A percentile compares a stretch with the other conserved stretches of the same genome.
Evolutionary conservation across 805 yeast species (phyloP).

Genomic region (Wickerhamiella azymoides): DNA sequence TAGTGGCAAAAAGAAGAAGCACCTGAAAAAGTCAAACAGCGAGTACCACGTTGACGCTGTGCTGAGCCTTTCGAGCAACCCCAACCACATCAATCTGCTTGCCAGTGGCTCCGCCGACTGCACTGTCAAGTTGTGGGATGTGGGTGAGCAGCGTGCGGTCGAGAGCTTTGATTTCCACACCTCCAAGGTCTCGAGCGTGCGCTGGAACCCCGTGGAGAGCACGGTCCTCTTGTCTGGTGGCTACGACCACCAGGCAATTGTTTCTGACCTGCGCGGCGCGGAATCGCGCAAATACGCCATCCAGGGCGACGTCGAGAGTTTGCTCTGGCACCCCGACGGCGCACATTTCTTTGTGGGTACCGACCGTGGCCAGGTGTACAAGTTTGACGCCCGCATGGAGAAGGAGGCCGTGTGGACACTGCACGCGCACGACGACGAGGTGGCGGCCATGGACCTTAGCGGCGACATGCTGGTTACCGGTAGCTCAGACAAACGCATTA

Average conservation of each 20-base stretch:
- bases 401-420: conserved; percentile 77
- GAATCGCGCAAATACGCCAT: conserved; percentile 38
- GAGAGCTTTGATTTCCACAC: conserved; percentile 66
- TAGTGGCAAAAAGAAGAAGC: conserved; percentile 33
- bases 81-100: conserved; percentile 63
- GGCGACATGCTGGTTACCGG: conserved; percentile 71
- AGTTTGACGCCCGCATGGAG: conserved; percentile 67
- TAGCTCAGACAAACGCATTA: conserved; percentile 75
- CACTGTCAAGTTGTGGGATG: conserved; percentile 92
- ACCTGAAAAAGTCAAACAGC: conserved; percentile 39
- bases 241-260: conserved; percentile 60
- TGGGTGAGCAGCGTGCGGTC: conserved; percentile 58
- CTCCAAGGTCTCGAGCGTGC: conserved; percentile 73
- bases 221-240: conserved; percentile 74
- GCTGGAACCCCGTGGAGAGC: conserved; percentile 55
- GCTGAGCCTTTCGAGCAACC: conserved; percentile 72
- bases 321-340: conserved; percentile 53
- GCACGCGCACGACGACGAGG: conserved; percentile 94
- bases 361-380: conserved; percentile 77
- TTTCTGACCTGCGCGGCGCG: conserved; percentile 61
- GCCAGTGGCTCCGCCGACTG: conserved; percentile 93
- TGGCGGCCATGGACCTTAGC: conserved; percentile 67
- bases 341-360: conserved; percentile 66
- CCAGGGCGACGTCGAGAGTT: conserved; percentile 76
- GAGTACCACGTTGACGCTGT: conserved; percentile 92